Evolutionary conservation across 129 eudicot genomes (phyloP).

Genomic region (Flaveria brownii): DNA sequence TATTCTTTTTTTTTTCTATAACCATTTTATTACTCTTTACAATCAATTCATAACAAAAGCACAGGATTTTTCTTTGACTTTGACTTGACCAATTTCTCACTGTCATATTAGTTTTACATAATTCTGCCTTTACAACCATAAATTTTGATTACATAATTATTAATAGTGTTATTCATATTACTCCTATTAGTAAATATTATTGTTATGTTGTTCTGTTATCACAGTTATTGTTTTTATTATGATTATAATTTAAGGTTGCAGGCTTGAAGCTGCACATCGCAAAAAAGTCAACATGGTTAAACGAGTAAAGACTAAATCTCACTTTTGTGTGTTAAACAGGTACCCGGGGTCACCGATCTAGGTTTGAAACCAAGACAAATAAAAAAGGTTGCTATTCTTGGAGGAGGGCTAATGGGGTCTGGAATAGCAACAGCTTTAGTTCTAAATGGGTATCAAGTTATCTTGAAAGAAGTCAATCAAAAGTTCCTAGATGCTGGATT

Average conservation of each 20-base stretch:
- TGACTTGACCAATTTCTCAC: not conserved
- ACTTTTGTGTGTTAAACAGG: constrained; percentile 43
- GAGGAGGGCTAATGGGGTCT: constrained; percentile 99
- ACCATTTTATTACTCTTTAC: not conserved
- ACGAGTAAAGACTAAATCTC: not conserved
- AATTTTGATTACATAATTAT: not conserved
- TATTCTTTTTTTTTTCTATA: not conserved
- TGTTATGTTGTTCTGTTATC: too few relatives aligned
- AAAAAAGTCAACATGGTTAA: not conserved
- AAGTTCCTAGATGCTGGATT: constrained; percentile 83
- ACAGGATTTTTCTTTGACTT: not conserved
- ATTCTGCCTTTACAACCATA: not conserved
- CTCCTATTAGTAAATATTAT: not conserved
- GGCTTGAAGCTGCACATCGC: not conserved
- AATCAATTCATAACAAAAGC: not conserved
- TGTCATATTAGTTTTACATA: not conserved
- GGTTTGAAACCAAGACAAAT: constrained; percentile 78
- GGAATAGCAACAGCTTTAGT: constrained; percentile 96
- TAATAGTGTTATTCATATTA: not conserved
- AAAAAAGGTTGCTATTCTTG: constrained; percentile 89
- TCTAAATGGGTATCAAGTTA: constrained; percentile 68
- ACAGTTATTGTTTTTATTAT: too few relatives aligned
- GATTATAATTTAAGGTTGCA: not conserved
- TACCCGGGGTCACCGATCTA: constrained; percentile 82
- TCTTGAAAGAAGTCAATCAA: constrained; percentile 91